Base-by-base conservation (phyloP, 2,329 filamentous ascomycete species). In the Falciphora oryzae region DNA sequence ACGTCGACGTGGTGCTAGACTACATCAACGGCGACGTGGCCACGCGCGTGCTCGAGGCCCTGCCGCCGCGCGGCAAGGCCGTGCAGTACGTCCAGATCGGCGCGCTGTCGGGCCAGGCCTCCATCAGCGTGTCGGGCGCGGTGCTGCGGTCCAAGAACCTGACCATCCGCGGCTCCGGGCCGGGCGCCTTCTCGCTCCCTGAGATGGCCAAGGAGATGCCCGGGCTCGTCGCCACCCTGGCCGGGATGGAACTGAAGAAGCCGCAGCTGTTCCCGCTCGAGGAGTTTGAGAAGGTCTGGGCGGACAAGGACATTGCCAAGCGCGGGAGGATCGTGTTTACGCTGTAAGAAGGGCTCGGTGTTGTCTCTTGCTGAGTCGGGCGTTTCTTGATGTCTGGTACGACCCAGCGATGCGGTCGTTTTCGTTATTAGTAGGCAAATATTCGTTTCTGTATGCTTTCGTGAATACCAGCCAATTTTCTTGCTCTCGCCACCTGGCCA, bases 81-180 rank as follows among this genome's bases (percentile, higher is more conserved):
- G 75, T 83, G 29, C 82, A 84, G 65, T 85, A 82, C 70, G 78
- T 86, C 14, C 79, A 81, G 63, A 81, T 86, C 64, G 83, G 84
- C 6, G 72, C 75, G 1, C 69, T 85, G 58, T 77, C 78, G 0
- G 74, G 74, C 13, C 66, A 70, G 2, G 71, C 73, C 27, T 75
- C 77, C 1, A 73, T 78, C 1, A 66, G 69, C 8, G 70, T 85
- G 13, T 77, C 80, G 0, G 76, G 77, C 0, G 73, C 76, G 4
- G 67, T 81, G 8, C 70, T 86, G 66, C 73, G 83, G 65, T 77
- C 78, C 28, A 81, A 81, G 68, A 76, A 83, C 63, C 72, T 86
- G 5, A 81, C 78, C 1, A 68, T 83, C 35, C 71, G 79, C 13
- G 82, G 81, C 0, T 72, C 80, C 0, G 81, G 80, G 0, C 77